These are phyloP conservation scores for Tetradesmus obliquus DNA, from an alignment of 139 green algal genomes.

Conservation along the genomic window DNA sequence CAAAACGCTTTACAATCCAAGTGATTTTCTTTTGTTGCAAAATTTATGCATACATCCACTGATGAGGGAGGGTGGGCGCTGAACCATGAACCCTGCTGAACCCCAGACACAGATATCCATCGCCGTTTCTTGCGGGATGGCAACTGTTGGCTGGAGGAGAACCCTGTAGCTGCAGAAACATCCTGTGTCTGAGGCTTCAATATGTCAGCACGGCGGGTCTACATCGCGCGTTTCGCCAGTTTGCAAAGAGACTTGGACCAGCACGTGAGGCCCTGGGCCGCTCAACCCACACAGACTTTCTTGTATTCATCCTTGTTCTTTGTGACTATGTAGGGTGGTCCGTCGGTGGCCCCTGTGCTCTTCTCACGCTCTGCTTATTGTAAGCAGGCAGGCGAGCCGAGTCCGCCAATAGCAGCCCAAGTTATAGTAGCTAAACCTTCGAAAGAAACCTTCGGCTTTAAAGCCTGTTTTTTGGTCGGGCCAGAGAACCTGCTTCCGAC, in stretches of 20 bases:
- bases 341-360: neutral
- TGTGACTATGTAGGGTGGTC: neutral
- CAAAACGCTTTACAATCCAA: too few relatives aligned
- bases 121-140: neutral
- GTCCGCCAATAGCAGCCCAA: neutral
- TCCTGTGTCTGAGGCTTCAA: neutral
- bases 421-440: neutral
- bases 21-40: too few relatives aligned
- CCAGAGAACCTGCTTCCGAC: neutral
- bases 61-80: neutral
- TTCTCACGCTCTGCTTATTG: neutral
- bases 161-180: neutral
- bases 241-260: neutral
- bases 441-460: neutral
- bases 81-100: neutral
- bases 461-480: neutral
- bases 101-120: neutral
- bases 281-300: neutral
- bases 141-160: neutral
- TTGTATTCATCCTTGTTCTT: neutral
- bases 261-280: neutral
- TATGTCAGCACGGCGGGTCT: neutral
- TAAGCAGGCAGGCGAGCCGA: neutral
- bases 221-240: neutral
- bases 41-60: neutral